Conservation (phyloP, 805 yeast genomes). For the Wickerhamiella sergipiensis region DNA sequence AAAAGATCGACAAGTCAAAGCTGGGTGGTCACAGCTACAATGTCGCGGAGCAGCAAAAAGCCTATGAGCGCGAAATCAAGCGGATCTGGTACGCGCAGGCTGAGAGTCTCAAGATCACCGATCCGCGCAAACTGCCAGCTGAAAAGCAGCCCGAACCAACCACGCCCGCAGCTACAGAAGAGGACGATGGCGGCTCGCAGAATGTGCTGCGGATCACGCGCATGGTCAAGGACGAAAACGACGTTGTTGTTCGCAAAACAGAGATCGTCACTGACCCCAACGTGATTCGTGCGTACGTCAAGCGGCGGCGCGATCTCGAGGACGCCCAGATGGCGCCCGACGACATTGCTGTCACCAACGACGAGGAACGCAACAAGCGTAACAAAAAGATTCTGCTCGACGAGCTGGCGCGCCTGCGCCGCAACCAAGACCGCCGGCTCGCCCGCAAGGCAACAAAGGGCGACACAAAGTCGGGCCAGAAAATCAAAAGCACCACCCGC, state of each 20-base stretch:
- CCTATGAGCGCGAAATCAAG: conserved; percentile 80
- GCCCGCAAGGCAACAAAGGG: conserved; percentile 41
- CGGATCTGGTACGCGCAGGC: conserved; percentile 85
- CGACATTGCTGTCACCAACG: conserved; percentile 63
- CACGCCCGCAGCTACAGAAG: conserved; percentile 21
- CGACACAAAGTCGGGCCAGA: conserved; percentile 54
- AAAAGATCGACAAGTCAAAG: conserved; percentile 29
- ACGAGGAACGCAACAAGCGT: conserved; percentile 68
- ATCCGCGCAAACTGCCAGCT: conserved; percentile 24
- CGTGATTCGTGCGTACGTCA: conserved; percentile 72
- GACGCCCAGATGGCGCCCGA: conserved; percentile 56
- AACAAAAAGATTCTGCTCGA: conserved; percentile 66
- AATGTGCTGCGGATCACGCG: conserved; percentile 52
- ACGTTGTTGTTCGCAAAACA: conserved; percentile 66
- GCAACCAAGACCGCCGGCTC: conserved; percentile 52
- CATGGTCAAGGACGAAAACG: conserved; percentile 70
- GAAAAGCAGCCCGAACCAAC: conserved; percentile 3
- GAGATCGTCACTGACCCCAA: conserved; percentile 75
- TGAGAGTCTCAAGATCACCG: conserved; percentile 37
- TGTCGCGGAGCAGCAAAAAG: conserved; percentile 74
- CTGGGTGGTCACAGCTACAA: conserved; percentile 59
- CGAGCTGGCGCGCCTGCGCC: conserved; percentile 69
- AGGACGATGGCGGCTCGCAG: conserved; percentile 25
- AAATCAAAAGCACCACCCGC: conserved; percentile 60
- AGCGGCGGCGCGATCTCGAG: conserved; percentile 52